Evolutionary conservation across 768 basidiomycete species (phyloP).

Genomic region (Suillus bovinus): DNA sequence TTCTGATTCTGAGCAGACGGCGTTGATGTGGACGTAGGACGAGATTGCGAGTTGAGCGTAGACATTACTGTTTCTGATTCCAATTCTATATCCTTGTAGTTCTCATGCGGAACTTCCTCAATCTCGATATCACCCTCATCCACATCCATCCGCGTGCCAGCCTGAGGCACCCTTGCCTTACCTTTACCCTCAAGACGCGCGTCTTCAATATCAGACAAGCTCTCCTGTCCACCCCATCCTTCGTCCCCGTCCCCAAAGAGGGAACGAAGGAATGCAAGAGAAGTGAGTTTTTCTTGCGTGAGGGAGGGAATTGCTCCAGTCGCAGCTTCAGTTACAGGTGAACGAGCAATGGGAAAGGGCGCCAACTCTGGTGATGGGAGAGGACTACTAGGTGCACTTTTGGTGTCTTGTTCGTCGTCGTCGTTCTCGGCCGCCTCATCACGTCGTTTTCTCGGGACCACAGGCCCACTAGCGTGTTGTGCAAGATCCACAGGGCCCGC

Average conservation of each 20-base stretch:
- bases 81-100: conserved; percentile 1
- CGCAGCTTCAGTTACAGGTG: not conserved
- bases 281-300: conserved; percentile 16
- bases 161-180: conserved; percentile 25
- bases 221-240: conserved; percentile 64
- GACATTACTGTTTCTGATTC: not conserved
- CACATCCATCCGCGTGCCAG: not conserved
- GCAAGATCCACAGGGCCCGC: not conserved
- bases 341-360: not conserved
- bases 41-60: not conserved
- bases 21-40: not conserved
- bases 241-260: conserved; percentile 50
- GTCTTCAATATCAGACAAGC: conserved; percentile 54
- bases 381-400: not conserved
- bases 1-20: conserved; percentile 3
- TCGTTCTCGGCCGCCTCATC: not conserved
- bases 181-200: not conserved
- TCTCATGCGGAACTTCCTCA: conserved; percentile 19
- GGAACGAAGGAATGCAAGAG: conserved; percentile 42
- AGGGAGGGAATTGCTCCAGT: not conserved
- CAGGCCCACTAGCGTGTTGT: not conserved
- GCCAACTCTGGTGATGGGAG: too few species aligned
- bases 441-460: not conserved
- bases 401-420: conserved; percentile 6
- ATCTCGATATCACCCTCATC: conserved; percentile 28